Evolutionary conservation across 148 eudicot genomes (phyloP).

Genomic region (Amaranthus hypochondriacus): DNA sequence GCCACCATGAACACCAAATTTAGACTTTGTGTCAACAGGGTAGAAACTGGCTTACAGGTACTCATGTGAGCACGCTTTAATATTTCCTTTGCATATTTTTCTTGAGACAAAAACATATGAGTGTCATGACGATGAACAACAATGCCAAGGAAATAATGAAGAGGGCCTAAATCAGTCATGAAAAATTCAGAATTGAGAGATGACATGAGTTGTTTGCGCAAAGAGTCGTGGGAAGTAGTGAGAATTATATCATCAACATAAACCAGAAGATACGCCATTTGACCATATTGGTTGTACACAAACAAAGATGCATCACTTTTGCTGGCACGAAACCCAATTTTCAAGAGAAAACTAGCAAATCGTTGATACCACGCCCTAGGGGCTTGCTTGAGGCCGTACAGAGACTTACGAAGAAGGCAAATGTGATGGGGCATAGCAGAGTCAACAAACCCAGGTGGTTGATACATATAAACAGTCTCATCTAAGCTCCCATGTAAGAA

Average conservation of each 20-base stretch:
- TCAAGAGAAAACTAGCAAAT: not conserved
- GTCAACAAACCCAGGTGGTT: not conserved
- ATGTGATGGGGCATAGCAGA: not conserved
- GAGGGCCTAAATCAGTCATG: not conserved
- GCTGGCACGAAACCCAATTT: not conserved
- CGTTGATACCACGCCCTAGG: slow-evolving; percentile 8
- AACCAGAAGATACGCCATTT: not conserved
- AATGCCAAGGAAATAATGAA: not conserved
- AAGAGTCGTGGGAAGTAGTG: not conserved
- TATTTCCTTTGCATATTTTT: not conserved
- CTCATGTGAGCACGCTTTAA: too few species aligned
- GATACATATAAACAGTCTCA: slow-evolving; percentile 6
- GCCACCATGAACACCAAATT: too few species aligned
- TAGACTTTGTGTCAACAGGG: too few species aligned
- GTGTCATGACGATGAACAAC: not conserved
- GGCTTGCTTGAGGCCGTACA: not conserved
- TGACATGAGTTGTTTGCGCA: not conserved
- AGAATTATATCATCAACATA: not conserved
- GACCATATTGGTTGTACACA: not conserved
- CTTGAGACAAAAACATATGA: not conserved
- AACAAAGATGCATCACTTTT: not conserved
- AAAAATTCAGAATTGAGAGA: not conserved
- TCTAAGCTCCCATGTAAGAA: not conserved
- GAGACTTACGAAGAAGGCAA: not conserved
- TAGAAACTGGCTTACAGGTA: too few species aligned